phyloP scores from a whole-genome alignment of 2,329 filamentous ascomycete species.

The Colletotrichum spinosum region DNA sequence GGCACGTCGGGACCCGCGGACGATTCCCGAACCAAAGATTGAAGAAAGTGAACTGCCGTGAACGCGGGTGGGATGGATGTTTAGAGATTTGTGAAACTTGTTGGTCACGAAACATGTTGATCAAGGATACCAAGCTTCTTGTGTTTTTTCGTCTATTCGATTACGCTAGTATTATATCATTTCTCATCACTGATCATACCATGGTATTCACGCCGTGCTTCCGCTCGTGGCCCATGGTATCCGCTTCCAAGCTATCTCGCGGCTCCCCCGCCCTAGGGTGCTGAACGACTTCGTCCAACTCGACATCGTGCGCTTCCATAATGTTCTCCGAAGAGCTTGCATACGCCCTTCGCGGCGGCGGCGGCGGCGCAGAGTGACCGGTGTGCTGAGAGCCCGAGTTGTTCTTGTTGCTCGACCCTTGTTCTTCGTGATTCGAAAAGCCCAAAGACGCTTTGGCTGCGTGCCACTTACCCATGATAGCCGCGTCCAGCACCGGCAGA shows the following conservation, averaged over 20 bases:
- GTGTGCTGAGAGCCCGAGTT: not conserved
- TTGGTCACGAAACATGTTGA: not conserved
- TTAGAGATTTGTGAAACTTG: not conserved
- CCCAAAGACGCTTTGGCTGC: slow-evolving; percentile 21
- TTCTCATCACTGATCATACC: slow-evolving; percentile 14
- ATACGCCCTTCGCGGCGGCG: not conserved
- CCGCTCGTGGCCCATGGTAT: slow-evolving; percentile 11
- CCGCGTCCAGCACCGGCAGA: slow-evolving; percentile 44
- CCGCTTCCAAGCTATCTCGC: slow-evolving; percentile 5
- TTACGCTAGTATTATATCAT: slow-evolving; percentile 4
- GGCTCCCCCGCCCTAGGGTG: not conserved
- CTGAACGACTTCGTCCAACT: slow-evolving; percentile 21
- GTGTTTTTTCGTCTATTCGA: not conserved
- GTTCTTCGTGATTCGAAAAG: slow-evolving; percentile 10
- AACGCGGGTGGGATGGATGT: no score
- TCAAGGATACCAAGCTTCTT: not conserved
- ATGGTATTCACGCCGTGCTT: slow-evolving; percentile 22
- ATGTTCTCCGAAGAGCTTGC: slow-evolving; percentile 28
- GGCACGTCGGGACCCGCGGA: not conserved
- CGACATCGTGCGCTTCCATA: slow-evolving; percentile 16
- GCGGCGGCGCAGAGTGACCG: slow-evolving; percentile 13
- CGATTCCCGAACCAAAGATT: no score
- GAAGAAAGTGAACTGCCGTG: no score
- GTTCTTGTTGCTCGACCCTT: slow-evolving; percentile 5
- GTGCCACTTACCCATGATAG: slow-evolving; percentile 35